Evolutionary conservation across 306 rosid species (phyloP), one percentile per base, ranked within the genome.

Genomic region (Quercus suber): DNA sequence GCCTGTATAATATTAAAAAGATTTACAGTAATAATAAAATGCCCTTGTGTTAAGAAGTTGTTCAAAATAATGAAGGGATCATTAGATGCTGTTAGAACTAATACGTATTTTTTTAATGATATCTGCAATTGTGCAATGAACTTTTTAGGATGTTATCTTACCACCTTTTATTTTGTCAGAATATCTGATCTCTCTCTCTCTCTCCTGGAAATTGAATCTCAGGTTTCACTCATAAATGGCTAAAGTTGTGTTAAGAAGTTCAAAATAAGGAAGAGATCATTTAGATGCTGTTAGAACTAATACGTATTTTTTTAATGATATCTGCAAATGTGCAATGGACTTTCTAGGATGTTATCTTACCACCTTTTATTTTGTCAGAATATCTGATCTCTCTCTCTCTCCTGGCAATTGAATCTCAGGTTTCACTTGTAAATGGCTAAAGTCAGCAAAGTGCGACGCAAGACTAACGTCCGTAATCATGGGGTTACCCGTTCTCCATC

Each of bases 221-320:
- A 83, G 87, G 82, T 72, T 65, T 35, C 23, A 18, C 33, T 82
- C 76, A 72, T 76, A 84, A 80, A 88, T 88, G 91, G 88, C 88
- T 43, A 86, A 86, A 80, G 76, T 74, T 5, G 21, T 64, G 70
- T 17, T 30, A 30, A 64, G 21, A 5, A 14, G 21, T 64, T 28
- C 6, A 17, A 30, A 27, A 14, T 17, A 27, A 27, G 6, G 21
- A 27, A 30, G 14, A 30, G 37, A 64, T 64, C 13, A 17, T 64
- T 64, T 25, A 64, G 68, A 60, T 25, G 68, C 35, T 25, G 17
- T 64, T 64, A 17, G 70, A 64, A 64, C n/a, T 9, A 67, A 28
- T 31, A 19, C 0, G 18, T 9, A 5, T 3, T 67, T 7, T 64
- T 64, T 33, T 67, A n/a, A 19, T 33, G 11, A 15, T 13, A 28